Percentiles rank a stretch among this genome's conserved stretches.
Evolutionary conservation across 2,329 filamentous ascomycete species (phyloP).

Genomic region (Arthroderma uncinatum): DNA sequence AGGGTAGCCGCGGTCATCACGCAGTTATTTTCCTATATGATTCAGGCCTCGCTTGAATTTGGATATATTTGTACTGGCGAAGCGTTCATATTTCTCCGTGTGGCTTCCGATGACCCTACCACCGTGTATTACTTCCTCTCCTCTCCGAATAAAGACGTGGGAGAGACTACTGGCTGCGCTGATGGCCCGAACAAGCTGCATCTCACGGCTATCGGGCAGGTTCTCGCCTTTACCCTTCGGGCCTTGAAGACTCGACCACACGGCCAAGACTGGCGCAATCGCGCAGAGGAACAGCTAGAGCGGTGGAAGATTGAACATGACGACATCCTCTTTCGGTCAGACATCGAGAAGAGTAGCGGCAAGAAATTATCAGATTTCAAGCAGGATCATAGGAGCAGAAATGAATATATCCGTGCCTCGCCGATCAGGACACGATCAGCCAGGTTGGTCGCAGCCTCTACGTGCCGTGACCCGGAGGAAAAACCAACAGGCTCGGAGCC

Average conservation of each 20-base stretch:
- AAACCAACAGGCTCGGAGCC: neutral
- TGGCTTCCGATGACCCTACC: conserved; percentile 22
- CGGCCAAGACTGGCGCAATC: conserved; percentile 16
- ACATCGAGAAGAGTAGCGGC: neutral
- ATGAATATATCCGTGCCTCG: conserved; percentile 2
- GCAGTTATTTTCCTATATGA: conserved; percentile 43
- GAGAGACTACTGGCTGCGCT: conserved; percentile 16
- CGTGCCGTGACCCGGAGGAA: neutral
- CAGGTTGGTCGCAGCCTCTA: neutral
- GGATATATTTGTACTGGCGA: conserved; percentile 36
- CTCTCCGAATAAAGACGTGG: conserved; percentile 24
- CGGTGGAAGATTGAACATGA: conserved; percentile 20
- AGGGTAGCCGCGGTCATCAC: conserved; percentile 36
- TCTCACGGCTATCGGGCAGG: conserved; percentile 23
- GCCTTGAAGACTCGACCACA: conserved; percentile 17
- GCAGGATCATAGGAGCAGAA: neutral
- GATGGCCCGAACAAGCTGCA: conserved; percentile 14
- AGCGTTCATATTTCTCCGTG: conserved; percentile 35
- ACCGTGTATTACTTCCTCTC: conserved; percentile 26
- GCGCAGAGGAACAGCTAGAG: conserved; percentile 12
- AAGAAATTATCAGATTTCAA: neutral
- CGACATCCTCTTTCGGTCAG: conserved; percentile 9
- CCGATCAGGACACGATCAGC: conserved; percentile 8
- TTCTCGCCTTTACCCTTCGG: conserved; percentile 23
- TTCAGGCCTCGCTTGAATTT: conserved; percentile 36